Evolutionary conservation across 2,329 filamentous ascomycete genomes (phyloP).

Genomic region (Calonectria hongkongensis): DNA sequence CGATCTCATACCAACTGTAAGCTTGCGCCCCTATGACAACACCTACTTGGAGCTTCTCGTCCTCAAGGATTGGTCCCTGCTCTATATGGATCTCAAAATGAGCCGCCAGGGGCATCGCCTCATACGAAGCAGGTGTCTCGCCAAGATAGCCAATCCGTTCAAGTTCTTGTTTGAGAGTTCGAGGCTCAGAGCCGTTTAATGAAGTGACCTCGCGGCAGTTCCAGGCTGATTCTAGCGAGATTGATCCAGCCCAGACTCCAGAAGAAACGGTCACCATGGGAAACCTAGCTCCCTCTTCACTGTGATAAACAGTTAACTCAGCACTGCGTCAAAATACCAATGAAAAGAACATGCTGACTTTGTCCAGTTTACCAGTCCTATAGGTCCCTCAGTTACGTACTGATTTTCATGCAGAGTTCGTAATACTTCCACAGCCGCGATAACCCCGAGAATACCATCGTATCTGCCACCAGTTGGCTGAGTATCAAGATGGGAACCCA

Average conservation of each 20-base stretch:
- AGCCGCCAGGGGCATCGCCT: slow-evolving; percentile 74
- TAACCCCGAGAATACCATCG: too few relatives aligned
- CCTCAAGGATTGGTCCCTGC: slow-evolving; percentile 56
- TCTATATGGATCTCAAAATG: slow-evolving; percentile 89
- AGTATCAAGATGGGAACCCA: too few relatives aligned
- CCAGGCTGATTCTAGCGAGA: slow-evolving; percentile 76
- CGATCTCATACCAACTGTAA: slow-evolving; percentile 53
- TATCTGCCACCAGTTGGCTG: too few relatives aligned
- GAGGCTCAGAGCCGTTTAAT: background rate
- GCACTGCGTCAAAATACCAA: too few relatives aligned
- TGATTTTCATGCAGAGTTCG: slow-evolving; percentile 79
- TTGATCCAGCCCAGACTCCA: slow-evolving; percentile 82
- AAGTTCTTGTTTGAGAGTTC: slow-evolving; percentile 66
- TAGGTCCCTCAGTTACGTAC: slow-evolving; percentile 79
- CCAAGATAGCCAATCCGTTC: slow-evolving; percentile 83
- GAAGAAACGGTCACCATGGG: slow-evolving; percentile 83
- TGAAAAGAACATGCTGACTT: slow-evolving; percentile 65
- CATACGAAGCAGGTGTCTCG: slow-evolving; percentile 49
- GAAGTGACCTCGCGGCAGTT: slow-evolving; percentile 74
- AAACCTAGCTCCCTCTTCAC: slow-evolving; percentile 86
- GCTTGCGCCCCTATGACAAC: slow-evolving; percentile 50
- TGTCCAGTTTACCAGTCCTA: slow-evolving; percentile 86
- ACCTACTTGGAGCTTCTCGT: background rate
- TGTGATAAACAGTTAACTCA: slow-evolving; percentile 57
- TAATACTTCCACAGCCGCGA: slow-evolving; percentile 79